Evolutionary conservation across 2,329 filamentous ascomycete genomes (phyloP).

Genomic region (Penicillium sp.): DNA sequence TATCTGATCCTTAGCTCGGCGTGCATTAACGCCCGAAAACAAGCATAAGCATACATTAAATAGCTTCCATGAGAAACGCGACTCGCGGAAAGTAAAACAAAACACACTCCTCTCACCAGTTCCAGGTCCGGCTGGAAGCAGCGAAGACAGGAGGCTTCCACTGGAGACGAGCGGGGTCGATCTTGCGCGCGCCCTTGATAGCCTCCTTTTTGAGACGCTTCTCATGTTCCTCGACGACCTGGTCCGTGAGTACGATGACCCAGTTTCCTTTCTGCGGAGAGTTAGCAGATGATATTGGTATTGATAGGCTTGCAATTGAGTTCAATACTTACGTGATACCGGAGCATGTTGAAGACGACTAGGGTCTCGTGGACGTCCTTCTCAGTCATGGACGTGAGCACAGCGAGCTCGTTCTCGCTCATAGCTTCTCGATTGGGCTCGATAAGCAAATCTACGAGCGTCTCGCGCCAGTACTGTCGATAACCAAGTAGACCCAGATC

Average conservation of each 20-base stretch:
- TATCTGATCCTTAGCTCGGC: background rate
- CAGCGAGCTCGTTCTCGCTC: constrained; percentile 80
- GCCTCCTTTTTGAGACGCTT: constrained; percentile 76
- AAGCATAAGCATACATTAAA: constrained; percentile 1
- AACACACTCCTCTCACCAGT: constrained; percentile 61
- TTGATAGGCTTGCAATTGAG: background rate
- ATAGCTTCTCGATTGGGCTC: constrained; percentile 62
- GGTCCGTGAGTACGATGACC: constrained; percentile 87
- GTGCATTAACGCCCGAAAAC: background rate
- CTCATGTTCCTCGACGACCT: constrained; percentile 65
- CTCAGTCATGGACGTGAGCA: constrained; percentile 85
- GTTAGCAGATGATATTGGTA: constrained; percentile 15
- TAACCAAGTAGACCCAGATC: constrained; percentile 92
- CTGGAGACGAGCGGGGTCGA: constrained; percentile 74
- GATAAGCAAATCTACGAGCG: constrained; percentile 81
- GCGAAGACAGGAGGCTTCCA: constrained; percentile 98
- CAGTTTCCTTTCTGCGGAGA: constrained; percentile 72
- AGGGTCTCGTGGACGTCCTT: constrained; percentile 94
- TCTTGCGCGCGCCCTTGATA: constrained; percentile 66
- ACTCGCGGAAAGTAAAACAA: background rate
- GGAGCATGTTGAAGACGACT: constrained; percentile 89
- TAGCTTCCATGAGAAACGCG: background rate
- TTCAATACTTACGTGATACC: constrained; percentile 63
- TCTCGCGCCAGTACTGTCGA: constrained; percentile 96
- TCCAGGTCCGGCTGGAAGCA: constrained; percentile 87